phyloP scores from a whole-genome alignment of 306 rosid genomes.

The Quercus berberidifolia region DNA sequence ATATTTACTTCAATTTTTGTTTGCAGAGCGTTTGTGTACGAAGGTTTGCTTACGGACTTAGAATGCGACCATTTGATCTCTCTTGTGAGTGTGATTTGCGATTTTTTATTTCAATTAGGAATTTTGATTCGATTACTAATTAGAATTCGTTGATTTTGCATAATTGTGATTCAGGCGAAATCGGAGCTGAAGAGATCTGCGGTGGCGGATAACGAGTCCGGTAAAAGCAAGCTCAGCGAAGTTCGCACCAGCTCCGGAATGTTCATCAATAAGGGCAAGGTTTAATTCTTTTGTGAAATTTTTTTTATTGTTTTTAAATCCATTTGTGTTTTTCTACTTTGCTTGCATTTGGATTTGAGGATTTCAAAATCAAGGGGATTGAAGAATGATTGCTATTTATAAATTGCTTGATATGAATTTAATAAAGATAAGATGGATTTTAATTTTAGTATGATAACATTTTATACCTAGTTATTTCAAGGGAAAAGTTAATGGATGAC shows the following conservation, averaged over 20 bases:
- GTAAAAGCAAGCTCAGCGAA: constrained; percentile 71
- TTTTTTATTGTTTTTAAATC: neutral
- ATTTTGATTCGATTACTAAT: neutral
- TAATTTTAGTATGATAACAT: no score
- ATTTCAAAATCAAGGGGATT: no score
- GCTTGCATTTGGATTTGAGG: no score
- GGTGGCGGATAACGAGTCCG: constrained; percentile 77
- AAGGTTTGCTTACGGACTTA: constrained; percentile 83
- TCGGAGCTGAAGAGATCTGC: constrained; percentile 93
- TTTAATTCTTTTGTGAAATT: constrained; percentile 7
- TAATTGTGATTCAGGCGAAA: constrained; percentile 56
- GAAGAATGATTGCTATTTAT: neutral
- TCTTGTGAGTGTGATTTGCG: constrained; percentile 51
- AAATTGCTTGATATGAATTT: no score
- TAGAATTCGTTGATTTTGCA: neutral
- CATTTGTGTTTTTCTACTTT: neutral
- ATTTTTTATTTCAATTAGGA: neutral
- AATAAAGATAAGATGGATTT: no score
- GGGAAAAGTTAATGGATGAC: no score
- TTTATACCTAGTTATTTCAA: no score
- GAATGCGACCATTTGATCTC: constrained; percentile 95
- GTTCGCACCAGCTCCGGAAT: constrained; percentile 96
- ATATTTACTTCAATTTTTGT: neutral
- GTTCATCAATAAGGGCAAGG: constrained; percentile 90
- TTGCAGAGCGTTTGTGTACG: constrained; percentile 85